phyloP scores from a whole-genome alignment of 768 basidiomycete species.

The Agrocybe pediades region DNA sequence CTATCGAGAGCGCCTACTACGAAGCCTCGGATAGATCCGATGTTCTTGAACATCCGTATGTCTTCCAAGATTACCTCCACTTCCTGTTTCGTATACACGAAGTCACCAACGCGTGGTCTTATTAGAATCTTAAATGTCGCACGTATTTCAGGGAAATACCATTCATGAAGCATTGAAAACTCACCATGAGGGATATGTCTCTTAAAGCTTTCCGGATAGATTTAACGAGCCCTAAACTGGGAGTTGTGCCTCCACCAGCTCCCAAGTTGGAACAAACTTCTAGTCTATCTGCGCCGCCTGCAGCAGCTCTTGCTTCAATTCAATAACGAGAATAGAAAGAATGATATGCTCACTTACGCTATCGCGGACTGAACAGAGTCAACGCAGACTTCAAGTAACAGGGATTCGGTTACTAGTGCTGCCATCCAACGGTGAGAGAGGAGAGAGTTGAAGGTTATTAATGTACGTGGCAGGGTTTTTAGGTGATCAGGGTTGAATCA shows the following conservation, averaged over 20 bases:
- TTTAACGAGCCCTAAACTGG: slow-evolving; percentile 72
- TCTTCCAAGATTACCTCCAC: slow-evolving; percentile 76
- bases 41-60: slow-evolving; percentile 57
- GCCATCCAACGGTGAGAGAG: neutral
- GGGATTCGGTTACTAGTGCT: slow-evolving; percentile 20
- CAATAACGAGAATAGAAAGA: neutral
- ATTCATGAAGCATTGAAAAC: slow-evolving; percentile 8
- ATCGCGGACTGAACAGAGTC: slow-evolving; percentile 76
- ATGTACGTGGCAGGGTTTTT: neutral
- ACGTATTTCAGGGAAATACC: neutral
- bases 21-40: slow-evolving; percentile 57
- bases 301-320: slow-evolving; percentile 52
- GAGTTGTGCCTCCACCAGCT: slow-evolving; percentile 81
- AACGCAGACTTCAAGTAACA: slow-evolving; percentile 61
- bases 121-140: slow-evolving; percentile 75
- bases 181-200: slow-evolving; percentile 69
- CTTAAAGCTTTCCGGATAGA: slow-evolving; percentile 48
- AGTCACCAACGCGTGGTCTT: slow-evolving; percentile 79
- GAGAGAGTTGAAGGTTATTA: neutral
- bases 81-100: slow-evolving; percentile 69
- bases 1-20: slow-evolving; percentile 64
- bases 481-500: neutral
- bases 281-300: slow-evolving; percentile 74
- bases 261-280: slow-evolving; percentile 74
- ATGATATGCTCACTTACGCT: slow-evolving; percentile 46